Evolutionary conservation across 164 flowering plant genomes (phyloP).

Genomic region (Macadamia tetraphylla): DNA sequence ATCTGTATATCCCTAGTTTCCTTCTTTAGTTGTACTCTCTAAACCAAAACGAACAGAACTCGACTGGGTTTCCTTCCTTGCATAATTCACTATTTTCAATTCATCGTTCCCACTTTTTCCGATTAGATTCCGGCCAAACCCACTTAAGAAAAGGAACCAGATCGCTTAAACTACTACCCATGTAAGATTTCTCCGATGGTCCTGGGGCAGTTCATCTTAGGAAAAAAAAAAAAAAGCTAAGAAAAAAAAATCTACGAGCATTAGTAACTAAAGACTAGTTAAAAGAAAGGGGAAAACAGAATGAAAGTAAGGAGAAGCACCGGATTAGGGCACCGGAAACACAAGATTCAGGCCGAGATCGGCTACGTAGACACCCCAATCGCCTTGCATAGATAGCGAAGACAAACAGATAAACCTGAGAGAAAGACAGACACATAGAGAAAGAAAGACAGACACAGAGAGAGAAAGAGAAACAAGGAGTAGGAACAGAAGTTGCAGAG

Average conservation of each 20-base stretch:
- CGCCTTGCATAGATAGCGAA: not conserved
- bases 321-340: not conserved
- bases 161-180: not conserved
- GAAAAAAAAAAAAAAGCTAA: not conserved
- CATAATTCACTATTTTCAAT: not conserved
- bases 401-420: no score
- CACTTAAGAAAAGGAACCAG: not conserved
- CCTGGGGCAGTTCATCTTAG: not conserved
- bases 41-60: not conserved
- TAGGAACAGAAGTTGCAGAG: not conserved
- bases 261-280: not conserved
- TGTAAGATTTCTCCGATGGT: not conserved
- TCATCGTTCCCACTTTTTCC: not conserved
- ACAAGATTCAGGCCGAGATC: not conserved
- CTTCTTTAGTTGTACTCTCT: no score
- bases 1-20: no score
- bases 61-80: not conserved
- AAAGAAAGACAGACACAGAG: not conserved
- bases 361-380: not conserved
- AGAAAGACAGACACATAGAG: no score
- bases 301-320: not conserved
- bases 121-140: slow-evolving; percentile 1
- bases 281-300: no score
- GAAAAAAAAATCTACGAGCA: not conserved
- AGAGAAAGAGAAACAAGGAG: not conserved